Base-by-base conservation (phyloP, 169 alveolate genomes). In the Theileria orientalis region DNA sequence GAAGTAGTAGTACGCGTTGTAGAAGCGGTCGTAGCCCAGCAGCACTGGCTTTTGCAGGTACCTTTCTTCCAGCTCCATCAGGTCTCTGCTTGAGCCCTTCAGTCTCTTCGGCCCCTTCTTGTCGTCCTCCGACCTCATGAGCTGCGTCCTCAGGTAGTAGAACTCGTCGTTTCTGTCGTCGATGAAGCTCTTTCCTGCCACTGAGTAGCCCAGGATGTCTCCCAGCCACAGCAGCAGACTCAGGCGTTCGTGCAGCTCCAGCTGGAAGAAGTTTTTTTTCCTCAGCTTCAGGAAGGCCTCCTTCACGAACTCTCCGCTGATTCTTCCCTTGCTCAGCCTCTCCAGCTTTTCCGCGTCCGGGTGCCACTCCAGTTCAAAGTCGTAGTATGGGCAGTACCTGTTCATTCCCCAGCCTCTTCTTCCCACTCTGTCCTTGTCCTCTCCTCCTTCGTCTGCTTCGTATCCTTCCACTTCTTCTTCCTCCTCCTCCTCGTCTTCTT, bases 1-100 rank as follows among this genome's bases (percentile, higher is more conserved):
- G 54, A 77, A 69, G 69, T 77, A 77, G 40, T 69, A 69, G 46
- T 77, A 77, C n/a, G 56, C 67, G 30, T 77, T 77, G 74, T 69
- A 77, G 67, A 77, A 77, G 9, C 86, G 42, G 46, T 77, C 86
- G 11, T 64, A 44, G 5, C 86, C 86, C 21, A 68, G 74, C 56
- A 57, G 80, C 27, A 49, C 74, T 29, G 51, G 61, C 14, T 63
- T 25, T 42, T 75, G 84, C 60, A 67, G n/a, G 30, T 75, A 75
- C 16, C 84, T 59, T 23, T 75, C 84, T 21, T 75, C 84, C 9
- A 75, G 72, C 32, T 75, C 84, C 25, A 73, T 73, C 63, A 75
- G 25, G 5, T 75, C 84, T 5, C 77, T 40, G 76, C 68, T 16
- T 11, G 62, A 62, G 29, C 49, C 84, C 62, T 57, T 75, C 3